These are phyloP conservation scores for Sarcomyxa edulis DNA, from an alignment of 768 basidiomycete genomes.

Conservation along the genomic window DNA sequence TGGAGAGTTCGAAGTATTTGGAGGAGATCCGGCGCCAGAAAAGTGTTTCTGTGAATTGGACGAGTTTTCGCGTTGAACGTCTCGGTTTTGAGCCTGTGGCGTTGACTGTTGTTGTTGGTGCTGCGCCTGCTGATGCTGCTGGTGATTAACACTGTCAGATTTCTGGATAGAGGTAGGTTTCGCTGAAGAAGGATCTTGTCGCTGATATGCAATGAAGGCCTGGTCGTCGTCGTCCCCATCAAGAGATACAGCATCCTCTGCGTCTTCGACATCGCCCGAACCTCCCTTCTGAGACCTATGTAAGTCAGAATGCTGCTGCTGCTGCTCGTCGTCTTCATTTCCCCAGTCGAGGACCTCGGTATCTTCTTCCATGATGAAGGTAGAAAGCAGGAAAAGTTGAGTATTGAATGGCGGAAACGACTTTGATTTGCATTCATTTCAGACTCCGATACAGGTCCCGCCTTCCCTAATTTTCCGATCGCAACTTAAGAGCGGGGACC, in stretches of 20 bases:
- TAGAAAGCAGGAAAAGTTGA: slow-evolving; percentile 12
- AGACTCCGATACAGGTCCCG: too few relatives aligned
- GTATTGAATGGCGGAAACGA: slow-evolving; percentile 7
- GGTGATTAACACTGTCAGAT: too few relatives aligned
- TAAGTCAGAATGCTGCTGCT: slow-evolving; percentile 8
- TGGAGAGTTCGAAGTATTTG: slow-evolving; percentile 7
- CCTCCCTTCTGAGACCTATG: slow-evolving; percentile 4
- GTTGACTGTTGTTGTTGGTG: background rate
- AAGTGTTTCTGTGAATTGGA: slow-evolving; percentile 4
- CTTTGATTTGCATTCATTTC: too few relatives aligned
- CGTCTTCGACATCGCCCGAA: slow-evolving; percentile 40
- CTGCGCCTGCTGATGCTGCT: too few relatives aligned
- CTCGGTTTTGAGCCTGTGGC: background rate
- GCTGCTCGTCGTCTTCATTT: slow-evolving; percentile 38
- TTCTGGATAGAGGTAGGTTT: background rate
- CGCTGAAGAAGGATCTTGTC: slow-evolving; percentile 9
- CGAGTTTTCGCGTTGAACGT: background rate
- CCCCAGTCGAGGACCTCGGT: slow-evolving; percentile 69
- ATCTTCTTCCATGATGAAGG: slow-evolving; percentile 55
- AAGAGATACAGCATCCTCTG: slow-evolving; percentile 58
- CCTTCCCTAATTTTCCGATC: too few relatives aligned
- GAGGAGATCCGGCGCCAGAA: slow-evolving; percentile 14
- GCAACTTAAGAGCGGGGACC: too few relatives aligned
- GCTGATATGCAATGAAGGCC: slow-evolving; percentile 34
- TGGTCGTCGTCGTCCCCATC: slow-evolving; percentile 69